Evolutionary conservation across 352 stramenopile species (phyloP), one percentile per base, ranked within the genome.

Genomic region (Aphanomyces invadans): DNA sequence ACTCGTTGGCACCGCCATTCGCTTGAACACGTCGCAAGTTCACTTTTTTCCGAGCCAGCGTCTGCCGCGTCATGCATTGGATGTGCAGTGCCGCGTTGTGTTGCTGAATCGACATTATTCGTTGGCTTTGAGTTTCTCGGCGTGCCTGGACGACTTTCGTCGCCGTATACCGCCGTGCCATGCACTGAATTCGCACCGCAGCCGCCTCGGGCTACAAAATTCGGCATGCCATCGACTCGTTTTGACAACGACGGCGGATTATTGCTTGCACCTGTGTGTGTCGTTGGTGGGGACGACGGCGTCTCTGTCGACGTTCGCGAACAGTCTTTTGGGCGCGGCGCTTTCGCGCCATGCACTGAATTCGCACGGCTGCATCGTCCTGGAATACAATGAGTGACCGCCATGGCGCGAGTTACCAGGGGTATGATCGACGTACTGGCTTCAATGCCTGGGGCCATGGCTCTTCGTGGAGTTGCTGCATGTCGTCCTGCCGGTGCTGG

Each of bases 311-410:
- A 12, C 72, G 74, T 32, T 1, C 76, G 7, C 15, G 36, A 42
- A 42, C 74, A 42, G 62, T 69, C n/a, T 75, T 71, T 1, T 69
- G 64, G 2, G 75, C 75, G 28, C 73, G 60, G 4, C 63, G 73
- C 65, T 81, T 71, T 0, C 73, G 69, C 3, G 70, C 70, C 17
- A 75, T 75, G 54, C 81, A 88, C 64, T 89, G 79, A 51, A 89
- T 89, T 2, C 71, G 71, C 7, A 42, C 36, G 7, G 36, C 36
- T 15, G 36, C 36, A 15, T 42, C 36, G 36, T 15, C 36, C 36
- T 42, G 36, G 15, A 42, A 42, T 42, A 42, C 15, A 15, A 42
- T 42, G 7, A 42, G 15, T 42, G 15, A 42, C 36, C 36, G 7
- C 36, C 36, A n/a, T n/a, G n/a, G n/a, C n/a, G n/a, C n/a, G n/a